Percentiles rank a stretch among this genome's conserved stretches.
Conservation (phyloP, 2,329 filamentous ascomycete species). For the Aureobasidium lini region DNA sequence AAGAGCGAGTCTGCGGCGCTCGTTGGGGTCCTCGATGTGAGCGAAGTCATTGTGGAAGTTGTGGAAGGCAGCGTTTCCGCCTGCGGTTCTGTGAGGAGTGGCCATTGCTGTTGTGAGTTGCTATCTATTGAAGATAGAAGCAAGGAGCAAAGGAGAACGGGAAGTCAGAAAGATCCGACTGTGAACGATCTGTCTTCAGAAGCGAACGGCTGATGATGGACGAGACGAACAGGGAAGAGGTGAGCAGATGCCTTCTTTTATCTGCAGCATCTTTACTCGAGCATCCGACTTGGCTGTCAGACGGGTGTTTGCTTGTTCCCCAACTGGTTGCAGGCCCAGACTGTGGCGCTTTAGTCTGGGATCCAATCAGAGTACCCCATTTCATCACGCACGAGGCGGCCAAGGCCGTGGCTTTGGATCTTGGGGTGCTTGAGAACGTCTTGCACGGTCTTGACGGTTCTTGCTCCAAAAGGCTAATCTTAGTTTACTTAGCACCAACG, state of each 20-base stretch:
- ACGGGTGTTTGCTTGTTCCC: conserved; percentile 10
- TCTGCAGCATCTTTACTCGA: conserved; percentile 7
- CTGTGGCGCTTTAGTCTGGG: conserved; percentile 5
- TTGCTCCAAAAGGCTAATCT: conserved; percentile 12
- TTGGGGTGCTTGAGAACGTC: conserved; percentile 13
- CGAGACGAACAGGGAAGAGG: neutral
- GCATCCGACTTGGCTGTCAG: conserved; percentile 7
- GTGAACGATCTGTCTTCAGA: conserved; percentile 9
- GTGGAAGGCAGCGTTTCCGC: conserved; percentile 64
- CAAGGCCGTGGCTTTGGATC: conserved; percentile 4
- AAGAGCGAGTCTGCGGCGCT: conserved; percentile 70
- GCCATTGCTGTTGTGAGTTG: conserved; percentile 20
- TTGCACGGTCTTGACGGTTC: conserved; percentile 12
- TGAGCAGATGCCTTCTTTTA: conserved; percentile 12
- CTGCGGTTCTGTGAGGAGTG: conserved; percentile 38
- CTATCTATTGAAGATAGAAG: neutral
- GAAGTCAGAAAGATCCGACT: conserved; percentile 8
- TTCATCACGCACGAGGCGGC: conserved; percentile 3
- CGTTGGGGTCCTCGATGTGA: conserved; percentile 61
- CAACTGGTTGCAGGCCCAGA: conserved; percentile 7
- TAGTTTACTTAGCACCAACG: conserved; percentile 6
- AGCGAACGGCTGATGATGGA: conserved; percentile 13
- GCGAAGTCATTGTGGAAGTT: conserved; percentile 72
- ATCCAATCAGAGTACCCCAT: neutral
- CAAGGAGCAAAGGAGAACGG: neutral